phyloP scores from a whole-genome alignment of 2,329 filamentous ascomycete species.

The Claviceps citrina region DNA sequence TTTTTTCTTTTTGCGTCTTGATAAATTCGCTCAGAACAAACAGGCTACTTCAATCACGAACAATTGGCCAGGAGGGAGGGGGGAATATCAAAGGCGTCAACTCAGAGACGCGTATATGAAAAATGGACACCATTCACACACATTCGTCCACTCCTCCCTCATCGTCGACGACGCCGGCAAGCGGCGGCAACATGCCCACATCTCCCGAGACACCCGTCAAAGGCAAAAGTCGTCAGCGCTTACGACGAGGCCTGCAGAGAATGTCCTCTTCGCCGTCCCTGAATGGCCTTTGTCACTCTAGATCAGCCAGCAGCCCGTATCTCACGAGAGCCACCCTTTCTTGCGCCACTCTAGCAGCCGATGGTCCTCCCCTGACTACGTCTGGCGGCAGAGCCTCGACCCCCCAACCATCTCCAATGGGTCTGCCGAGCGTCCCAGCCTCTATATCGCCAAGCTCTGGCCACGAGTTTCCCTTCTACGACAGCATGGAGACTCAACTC shows the following conservation, averaged over 20 bases:
- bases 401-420: conserved; percentile 26
- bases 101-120: no score
- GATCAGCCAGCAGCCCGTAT: conserved; percentile 56
- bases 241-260: conserved; percentile 61
- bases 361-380: conserved; percentile 16
- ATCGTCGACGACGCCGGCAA: conserved; percentile 10
- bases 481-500: conserved; percentile 31
- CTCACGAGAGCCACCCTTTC: conserved; percentile 36
- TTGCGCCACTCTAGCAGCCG: conserved; percentile 36
- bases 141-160: conserved; percentile 13
- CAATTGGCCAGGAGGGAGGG: not conserved
- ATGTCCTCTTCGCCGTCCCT: conserved; percentile 71
- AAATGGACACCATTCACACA: conserved; percentile 1
- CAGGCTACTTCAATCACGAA: no score
- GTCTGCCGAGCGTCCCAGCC: conserved; percentile 19
- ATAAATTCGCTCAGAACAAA: no score
- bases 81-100: no score
- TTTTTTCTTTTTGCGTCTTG: no score
- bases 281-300: conserved; percentile 43
- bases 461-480: conserved; percentile 24
- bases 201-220: conserved; percentile 26
- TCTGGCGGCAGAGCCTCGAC: conserved; percentile 16
- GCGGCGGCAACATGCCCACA: conserved; percentile 8
- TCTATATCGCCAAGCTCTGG: conserved; percentile 25
- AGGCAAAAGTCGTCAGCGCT: conserved; percentile 50